Evolutionary conservation across 176 grass and related monocot species (phyloP), one percentile per base, ranked within the genome.

Genomic region (Neostapfia colusana): DNA sequence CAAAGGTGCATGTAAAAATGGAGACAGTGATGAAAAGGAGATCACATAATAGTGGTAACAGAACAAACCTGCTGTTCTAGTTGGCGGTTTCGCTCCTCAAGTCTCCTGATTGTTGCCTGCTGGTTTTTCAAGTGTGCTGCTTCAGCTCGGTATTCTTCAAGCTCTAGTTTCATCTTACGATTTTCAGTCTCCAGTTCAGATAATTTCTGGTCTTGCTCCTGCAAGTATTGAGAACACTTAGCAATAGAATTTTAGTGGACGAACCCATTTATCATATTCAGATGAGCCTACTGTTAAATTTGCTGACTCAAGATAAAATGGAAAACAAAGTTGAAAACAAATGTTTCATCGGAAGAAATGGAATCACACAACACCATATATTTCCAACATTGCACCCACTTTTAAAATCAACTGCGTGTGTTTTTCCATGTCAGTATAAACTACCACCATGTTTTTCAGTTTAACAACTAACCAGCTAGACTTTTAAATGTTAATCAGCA

Each of bases 201-300:
- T 73, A 99, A 28, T 75, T 95, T 99, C 80, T 99, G 91, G n/a
- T 99, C 91, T 88, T 95, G 91, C 65, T 99, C 95, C 95, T 99
- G 70, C 59, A 76, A 64, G 76, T 16, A 48, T 70, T 65, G 45
- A 83, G 26, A 80, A 65, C 15, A 40, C 70, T 70, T 70, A 84
- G 18, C 37, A 70, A 17, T 25, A 75, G 39, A 67, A 8, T 63
- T 46, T 65, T 70, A 56, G 49, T 77, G 39, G 61, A 59, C 17
- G 35, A 81, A 15, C 41, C 36, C 45, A 53, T 20, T 18, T 80
- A 42, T 61, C 72, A 69, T 44, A 53, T 18, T 71, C 24, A 34
- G 70, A 72, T 7, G 14, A 87, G 45, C 31, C 41, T 72, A 23
- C 44, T 31, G 3, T 31, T 31, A 31, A 31, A 31, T 31, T 2